Evolutionary conservation across 2,329 filamentous ascomycete species (phyloP), one percentile per base, ranked within the genome.

Genomic region (Fusarium incarnatum): DNA sequence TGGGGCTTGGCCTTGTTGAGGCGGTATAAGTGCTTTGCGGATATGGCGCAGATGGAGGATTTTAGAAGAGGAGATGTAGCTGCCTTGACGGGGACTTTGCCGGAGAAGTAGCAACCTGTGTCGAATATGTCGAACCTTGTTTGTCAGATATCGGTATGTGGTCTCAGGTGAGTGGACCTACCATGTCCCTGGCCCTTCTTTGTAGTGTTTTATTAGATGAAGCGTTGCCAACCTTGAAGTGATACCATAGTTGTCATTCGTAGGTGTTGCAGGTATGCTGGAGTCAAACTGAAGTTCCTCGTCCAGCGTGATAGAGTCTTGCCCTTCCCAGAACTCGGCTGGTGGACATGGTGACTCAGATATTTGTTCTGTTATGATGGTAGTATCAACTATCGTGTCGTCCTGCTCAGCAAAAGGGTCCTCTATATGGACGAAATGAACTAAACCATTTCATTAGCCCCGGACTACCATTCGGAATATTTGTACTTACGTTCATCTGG

Each of bases 121-220:
- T 75, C 73, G 8, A 75, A 75, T 1, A 75, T 56, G 10, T 75
- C 73, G 28, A 75, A 72, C 72, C 73, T 75, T 5, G 0, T 0
- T 2, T 3, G 60, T 41, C 55, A 32, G 13, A 27, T 25, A 3
- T 25, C 2, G 3, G 25, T 25, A 7, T 2, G 8, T 1, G 25
- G 25, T 25, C 25, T 25, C 9, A 1, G 25, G 25, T 9, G 8
- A 3, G 25, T 3, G 1, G 1, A 58, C 57, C 50, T 1, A 72
- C 71, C 73, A 75, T 46, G 65, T 49, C 1, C 72, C 72, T 1
- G 72, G 73, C 0, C 73, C 73, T 20, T 75, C 57, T n/a, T 67
- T 69, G 13, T 73, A 75, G 25, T 73, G 71, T 0, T 70, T 55
- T 6, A 73, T 45, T 0, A 73, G 34, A 27, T 67, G 53, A 4